These are phyloP conservation scores for Fusarium sp. DNA, from an alignment of 2,329 filamentous ascomycete genomes.

Conservation along the genomic window DNA sequence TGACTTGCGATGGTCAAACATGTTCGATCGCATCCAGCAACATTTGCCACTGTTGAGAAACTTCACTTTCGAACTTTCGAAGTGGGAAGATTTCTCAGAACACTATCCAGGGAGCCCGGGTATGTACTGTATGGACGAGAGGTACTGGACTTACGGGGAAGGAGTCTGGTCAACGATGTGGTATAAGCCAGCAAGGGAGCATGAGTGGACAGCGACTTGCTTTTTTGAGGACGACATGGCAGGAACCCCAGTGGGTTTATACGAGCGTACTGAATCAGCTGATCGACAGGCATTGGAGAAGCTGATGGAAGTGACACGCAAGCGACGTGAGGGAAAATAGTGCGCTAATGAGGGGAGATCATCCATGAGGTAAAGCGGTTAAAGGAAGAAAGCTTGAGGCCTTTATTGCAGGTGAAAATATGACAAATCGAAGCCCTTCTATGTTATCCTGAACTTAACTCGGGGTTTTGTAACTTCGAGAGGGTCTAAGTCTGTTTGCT, in stretches of 20 bases:
- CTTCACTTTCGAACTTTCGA: background rate
- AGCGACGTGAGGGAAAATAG: background rate
- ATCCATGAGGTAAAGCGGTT: fast-evolving
- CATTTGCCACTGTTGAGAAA: background rate
- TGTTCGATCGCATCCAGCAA: constrained; percentile 34
- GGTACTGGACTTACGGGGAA: too few relatives aligned
- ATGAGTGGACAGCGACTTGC: too few relatives aligned
- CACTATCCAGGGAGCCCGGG: too few relatives aligned
- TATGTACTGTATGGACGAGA: too few relatives aligned
- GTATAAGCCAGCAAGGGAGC: too few relatives aligned
- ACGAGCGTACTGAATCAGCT: background rate
- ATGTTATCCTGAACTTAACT: background rate
- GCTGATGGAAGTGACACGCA: background rate
- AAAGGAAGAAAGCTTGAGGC: fast-evolving
- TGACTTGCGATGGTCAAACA: constrained; percentile 29
- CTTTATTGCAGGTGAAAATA: fast-evolving
- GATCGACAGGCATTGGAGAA: background rate
- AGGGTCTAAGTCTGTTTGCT: background rate
- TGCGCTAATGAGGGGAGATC: fast-evolving
- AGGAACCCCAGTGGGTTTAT: background rate
- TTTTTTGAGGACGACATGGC: background rate
- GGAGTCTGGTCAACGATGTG: too few relatives aligned
- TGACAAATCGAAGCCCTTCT: background rate
- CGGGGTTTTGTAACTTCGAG: fast-evolving
- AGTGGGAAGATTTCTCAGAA: background rate